These are phyloP conservation scores for Rhytidhysteron rufulum DNA, from an alignment of 2,329 filamentous ascomycete genomes.

Conservation along the genomic window DNA sequence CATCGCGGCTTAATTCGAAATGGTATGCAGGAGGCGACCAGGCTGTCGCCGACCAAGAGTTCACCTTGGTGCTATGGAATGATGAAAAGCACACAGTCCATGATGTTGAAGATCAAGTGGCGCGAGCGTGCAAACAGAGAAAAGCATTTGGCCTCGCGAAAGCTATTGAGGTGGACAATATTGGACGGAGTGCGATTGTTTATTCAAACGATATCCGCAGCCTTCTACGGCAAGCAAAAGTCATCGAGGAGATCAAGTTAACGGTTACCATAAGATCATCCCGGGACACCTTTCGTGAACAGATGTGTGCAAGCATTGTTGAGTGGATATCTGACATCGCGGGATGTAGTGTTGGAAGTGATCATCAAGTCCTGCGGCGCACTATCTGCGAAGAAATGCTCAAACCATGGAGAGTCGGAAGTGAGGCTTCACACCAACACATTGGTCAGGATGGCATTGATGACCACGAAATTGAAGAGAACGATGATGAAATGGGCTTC, in stretches of 20 bases:
- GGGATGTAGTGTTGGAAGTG: slow-evolving; percentile 77
- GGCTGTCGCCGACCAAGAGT: slow-evolving; percentile 65
- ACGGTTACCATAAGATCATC: slow-evolving; percentile 93
- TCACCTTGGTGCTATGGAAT: slow-evolving; percentile 88
- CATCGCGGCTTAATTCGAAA: slow-evolving; percentile 70
- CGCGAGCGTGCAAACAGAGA: slow-evolving; percentile 76
- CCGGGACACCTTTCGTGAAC: slow-evolving; percentile 91
- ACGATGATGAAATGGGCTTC: slow-evolving; percentile 35
- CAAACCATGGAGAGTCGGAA: slow-evolving; percentile 81
- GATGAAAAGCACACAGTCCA: slow-evolving; percentile 96
- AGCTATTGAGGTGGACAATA: slow-evolving; percentile 83
- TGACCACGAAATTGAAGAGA: slow-evolving; percentile 68
- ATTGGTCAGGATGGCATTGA: slow-evolving; percentile 77
- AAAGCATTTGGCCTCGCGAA: slow-evolving; percentile 65
- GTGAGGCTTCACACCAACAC: slow-evolving; percentile 72
- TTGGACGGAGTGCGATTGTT: slow-evolving; percentile 81
- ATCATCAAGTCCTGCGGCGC: slow-evolving; percentile 73
- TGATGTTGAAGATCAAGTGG: slow-evolving; percentile 87
- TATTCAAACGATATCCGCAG: slow-evolving; percentile 68
- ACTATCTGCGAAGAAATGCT: slow-evolving; percentile 90
- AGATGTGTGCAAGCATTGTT: slow-evolving; percentile 97
- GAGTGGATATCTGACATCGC: slow-evolving; percentile 95
- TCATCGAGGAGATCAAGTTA: slow-evolving; percentile 92
- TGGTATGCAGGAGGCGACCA: slow-evolving; percentile 65
- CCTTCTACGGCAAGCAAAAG: slow-evolving; percentile 73